Percentiles rank a stretch among this genome's conserved stretches.
Conservation (phyloP, 129 eudicot species). For the Oenanthe sinensis region DNA sequence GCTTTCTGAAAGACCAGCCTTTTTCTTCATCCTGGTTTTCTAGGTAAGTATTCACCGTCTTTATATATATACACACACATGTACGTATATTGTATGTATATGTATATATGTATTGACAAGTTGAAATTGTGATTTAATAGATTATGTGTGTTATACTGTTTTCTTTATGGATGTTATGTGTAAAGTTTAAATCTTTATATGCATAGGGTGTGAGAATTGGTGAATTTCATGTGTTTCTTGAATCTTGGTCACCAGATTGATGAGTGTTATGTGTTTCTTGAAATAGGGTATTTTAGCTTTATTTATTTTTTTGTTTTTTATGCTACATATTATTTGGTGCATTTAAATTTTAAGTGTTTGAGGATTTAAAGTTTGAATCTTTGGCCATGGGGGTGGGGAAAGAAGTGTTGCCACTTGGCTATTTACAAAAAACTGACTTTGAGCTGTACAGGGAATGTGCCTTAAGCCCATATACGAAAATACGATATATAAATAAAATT, state of each 20-base stretch:
- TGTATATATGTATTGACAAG: not conserved
- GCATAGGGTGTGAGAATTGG: not conserved
- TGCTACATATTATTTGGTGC: not conserved
- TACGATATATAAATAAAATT: not conserved
- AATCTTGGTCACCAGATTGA: too few species aligned
- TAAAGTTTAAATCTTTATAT: not conserved
- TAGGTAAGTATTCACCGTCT: not conserved
- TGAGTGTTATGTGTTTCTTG: not conserved
- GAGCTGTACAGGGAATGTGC: not conserved
- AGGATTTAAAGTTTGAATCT: not conserved
- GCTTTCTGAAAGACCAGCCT: too few species aligned
- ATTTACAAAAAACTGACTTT: not conserved
- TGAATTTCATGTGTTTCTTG: too few species aligned
- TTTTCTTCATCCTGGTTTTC: too few species aligned
- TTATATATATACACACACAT: not conserved
- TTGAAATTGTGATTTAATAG: not conserved
- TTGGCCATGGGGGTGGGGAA: not conserved
- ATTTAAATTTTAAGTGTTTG: not conserved
- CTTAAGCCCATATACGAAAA: not conserved
- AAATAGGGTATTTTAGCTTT: not conserved
- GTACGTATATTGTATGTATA: too few species aligned
- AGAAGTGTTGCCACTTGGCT: not conserved
- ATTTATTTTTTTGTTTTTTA: too few species aligned
- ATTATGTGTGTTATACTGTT: not conserved
- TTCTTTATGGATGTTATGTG: not conserved